A percentile compares a stretch with the other conserved stretches of the same genome.
Conservation (phyloP, 139 green algal genomes). For the Picochlorum sp. region DNA sequence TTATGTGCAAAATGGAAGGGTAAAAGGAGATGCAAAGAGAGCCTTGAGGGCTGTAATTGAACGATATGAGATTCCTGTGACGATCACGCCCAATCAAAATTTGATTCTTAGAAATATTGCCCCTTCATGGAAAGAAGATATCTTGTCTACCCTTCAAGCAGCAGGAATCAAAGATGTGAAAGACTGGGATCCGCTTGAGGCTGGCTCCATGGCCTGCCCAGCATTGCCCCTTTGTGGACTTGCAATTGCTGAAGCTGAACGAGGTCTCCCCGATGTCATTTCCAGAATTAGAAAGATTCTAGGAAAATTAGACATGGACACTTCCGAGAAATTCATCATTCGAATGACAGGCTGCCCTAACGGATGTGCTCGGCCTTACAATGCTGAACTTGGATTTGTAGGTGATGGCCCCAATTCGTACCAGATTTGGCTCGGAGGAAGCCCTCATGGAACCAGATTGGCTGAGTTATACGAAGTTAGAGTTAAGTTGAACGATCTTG, state of each 20-base stretch:
- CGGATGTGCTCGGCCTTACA: slow-evolving; percentile 95
- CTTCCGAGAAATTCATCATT: slow-evolving; percentile 63
- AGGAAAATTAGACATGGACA: slow-evolving; percentile 49
- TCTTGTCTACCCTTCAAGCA: slow-evolving; percentile 50
- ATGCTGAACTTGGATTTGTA: slow-evolving; percentile 97
- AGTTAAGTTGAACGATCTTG: slow-evolving; percentile 83
- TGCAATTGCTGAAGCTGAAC: slow-evolving; percentile 93
- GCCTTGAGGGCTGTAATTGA: slow-evolving; percentile 74
- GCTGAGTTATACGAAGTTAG: slow-evolving; percentile 66
- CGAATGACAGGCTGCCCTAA: slow-evolving; percentile 99
- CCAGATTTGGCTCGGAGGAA: slow-evolving; percentile 91
- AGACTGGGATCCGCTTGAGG: slow-evolving; percentile 67
- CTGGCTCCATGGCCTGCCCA: slow-evolving; percentile 91
- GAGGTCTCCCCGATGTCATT: slow-evolving; percentile 84
- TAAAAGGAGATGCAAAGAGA: slow-evolving; percentile 84
- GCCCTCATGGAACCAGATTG: slow-evolving; percentile 69
- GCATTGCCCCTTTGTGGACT: slow-evolving; percentile 95
- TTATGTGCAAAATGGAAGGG: slow-evolving; percentile 80
- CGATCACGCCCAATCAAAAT: slow-evolving; percentile 81
- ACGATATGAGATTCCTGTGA: slow-evolving; percentile 56
- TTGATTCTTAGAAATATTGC: slow-evolving; percentile 89
- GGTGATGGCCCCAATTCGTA: slow-evolving; percentile 96
- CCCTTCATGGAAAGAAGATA: slow-evolving; percentile 70
- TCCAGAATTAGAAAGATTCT: slow-evolving; percentile 54
- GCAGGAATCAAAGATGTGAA: slow-evolving; percentile 37